Evolutionary conservation across 192 early-diverging fungal genomes (phyloP), one percentile per base, ranked within the genome.

Genomic region (Entophlyctis helioformis): DNA sequence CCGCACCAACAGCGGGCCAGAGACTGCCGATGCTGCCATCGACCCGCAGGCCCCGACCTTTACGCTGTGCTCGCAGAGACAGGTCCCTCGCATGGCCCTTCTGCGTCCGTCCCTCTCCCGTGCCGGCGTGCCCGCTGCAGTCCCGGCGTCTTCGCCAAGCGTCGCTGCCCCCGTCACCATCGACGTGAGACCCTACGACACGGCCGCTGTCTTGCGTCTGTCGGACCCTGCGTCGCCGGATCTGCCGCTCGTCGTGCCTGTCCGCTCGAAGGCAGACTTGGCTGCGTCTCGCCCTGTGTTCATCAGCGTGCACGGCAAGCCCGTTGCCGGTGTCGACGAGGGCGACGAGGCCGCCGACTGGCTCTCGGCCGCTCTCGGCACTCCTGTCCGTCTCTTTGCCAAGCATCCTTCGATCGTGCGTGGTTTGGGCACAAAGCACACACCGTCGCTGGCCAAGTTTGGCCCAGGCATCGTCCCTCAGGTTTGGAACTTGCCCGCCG

Each of bases 321-420:
- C 26, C 16, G 45, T 83, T 3, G 52, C 48, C 21, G 76, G 64
- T 1, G 57, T 60, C n/a, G 80, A 84, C 49, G 53, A 85, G 43
- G 84, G 84, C 10, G 74, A 82, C 6, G 61, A 62, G 39, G 76
- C 67, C 23, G 64, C 76, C 0, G 51, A 52, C 22, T 83, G 84
- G 80, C 42, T 84, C 6, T 60, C 52, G 0, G 44, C 60, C 38
- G 50, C 55, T 47, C 50, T 83, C 8, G 69, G 62, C 12, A 36
- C 52, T 9, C 47, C 51, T 13, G 44, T 42, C 10, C 55, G 67
- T 10, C 46, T 81, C 21, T 40, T 78, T 13, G 51, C 59, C 44
- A 83, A 83, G 56, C 56, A 72, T 21, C 37, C 51, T 8, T 35
- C 57, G 29, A 39, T 54, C n/a, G 27, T 50, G 3, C 67, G 79